Evolutionary conservation across 768 basidiomycete species (phyloP).

Genomic region (Mycena olivaceomarginata): DNA sequence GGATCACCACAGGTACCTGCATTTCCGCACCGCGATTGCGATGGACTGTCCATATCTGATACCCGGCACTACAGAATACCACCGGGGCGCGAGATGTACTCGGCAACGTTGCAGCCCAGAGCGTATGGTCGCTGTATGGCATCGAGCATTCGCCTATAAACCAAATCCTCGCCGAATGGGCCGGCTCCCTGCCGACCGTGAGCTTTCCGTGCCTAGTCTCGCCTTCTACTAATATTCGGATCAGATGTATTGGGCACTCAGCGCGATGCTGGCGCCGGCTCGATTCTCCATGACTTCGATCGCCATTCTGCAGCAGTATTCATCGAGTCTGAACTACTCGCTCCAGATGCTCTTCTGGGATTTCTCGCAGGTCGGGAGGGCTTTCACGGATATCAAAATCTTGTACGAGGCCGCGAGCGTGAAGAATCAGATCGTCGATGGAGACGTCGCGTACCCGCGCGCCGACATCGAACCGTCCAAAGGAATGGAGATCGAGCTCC

Average conservation of each 20-base stretch:
- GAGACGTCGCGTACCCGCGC: constrained; percentile 48
- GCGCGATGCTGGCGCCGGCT: constrained; percentile 50
- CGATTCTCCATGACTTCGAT: constrained; percentile 53
- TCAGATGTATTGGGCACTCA: constrained; percentile 53
- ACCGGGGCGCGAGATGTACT: constrained; percentile 20
- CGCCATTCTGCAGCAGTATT: constrained; percentile 52
- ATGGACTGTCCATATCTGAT: neutral
- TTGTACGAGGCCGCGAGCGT: constrained; percentile 48
- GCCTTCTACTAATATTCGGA: neutral
- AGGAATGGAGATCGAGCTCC: constrained; percentile 44
- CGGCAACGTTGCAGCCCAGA: neutral
- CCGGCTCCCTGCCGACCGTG: constrained; percentile 37
- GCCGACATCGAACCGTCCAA: constrained; percentile 27
- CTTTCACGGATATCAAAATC: constrained; percentile 46
- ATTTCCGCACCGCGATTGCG: neutral
- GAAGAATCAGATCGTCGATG: constrained; percentile 51
- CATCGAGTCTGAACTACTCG: constrained; percentile 47
- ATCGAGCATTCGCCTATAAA: neutral
- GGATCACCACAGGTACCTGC: constrained; percentile 34
- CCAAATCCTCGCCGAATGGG: constrained; percentile 10
- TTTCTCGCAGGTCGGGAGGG: constrained; percentile 31
- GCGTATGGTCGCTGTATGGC: constrained; percentile 28
- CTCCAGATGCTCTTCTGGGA: constrained; percentile 42
- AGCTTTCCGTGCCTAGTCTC: neutral
- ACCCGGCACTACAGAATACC: constrained; percentile 30